phyloP scores from a whole-genome alignment of 2,329 filamentous ascomycete species.

The Microcera coccophila region DNA sequence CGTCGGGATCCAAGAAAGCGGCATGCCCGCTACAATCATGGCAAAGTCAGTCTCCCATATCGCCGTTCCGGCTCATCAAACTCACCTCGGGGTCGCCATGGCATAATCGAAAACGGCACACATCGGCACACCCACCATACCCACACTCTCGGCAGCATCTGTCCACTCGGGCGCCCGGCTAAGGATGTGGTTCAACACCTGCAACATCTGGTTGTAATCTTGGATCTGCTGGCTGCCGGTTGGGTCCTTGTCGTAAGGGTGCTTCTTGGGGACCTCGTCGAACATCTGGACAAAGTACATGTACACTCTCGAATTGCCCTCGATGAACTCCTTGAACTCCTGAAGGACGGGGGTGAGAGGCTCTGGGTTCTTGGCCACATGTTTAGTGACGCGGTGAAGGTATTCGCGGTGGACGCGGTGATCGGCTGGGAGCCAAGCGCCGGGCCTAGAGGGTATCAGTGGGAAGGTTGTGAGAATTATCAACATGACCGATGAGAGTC shows the following conservation, averaged over 20 bases:
- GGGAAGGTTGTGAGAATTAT: neutral
- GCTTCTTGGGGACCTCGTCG: conserved; percentile 58
- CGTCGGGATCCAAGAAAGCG: conserved; percentile 52
- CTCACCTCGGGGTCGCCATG: conserved; percentile 51
- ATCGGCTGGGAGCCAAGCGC: conserved; percentile 62
- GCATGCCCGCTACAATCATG: conserved; percentile 40
- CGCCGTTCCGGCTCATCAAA: neutral
- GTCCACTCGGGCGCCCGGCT: conserved; percentile 50
- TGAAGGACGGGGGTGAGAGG: conserved; percentile 56
- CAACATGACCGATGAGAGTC: conserved; percentile 10
- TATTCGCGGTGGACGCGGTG: conserved; percentile 59
- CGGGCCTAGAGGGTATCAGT: conserved; percentile 36
- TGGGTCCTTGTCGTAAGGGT: conserved; percentile 58
- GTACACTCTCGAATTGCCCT: conserved; percentile 58
- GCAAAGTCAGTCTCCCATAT: conserved; percentile 2
- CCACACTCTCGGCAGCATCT: conserved; percentile 47
- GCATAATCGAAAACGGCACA: conserved; percentile 52
- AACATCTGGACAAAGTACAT: conserved; percentile 68
- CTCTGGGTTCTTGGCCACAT: conserved; percentile 50
- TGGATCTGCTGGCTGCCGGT: conserved; percentile 60
- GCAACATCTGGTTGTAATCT: conserved; percentile 63
- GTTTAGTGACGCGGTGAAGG: conserved; percentile 53
- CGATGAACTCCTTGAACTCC: conserved; percentile 65
- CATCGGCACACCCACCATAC: conserved; percentile 53
- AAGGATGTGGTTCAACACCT: conserved; percentile 59